phyloP scores from a whole-genome alignment of 75 land plant genomes.

The Pinus tabuliformis region DNA sequence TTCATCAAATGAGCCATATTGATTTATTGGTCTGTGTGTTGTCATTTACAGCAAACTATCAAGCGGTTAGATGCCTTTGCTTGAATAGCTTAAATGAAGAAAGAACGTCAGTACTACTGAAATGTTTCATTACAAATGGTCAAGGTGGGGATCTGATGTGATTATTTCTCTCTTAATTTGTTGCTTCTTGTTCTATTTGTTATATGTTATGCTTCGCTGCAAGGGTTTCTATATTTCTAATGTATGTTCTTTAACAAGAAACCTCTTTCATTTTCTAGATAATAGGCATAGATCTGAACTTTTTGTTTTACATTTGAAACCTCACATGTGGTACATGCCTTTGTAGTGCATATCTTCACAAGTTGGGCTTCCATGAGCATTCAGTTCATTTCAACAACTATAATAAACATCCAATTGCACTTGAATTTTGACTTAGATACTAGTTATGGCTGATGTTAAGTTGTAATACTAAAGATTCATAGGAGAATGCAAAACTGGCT shows the following conservation, averaged over 20 bases:
- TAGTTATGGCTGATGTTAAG: no score
- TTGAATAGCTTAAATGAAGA: conserved; percentile 74
- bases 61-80: conserved; percentile 80
- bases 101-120: conserved; percentile 69
- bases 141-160: conserved; percentile 46
- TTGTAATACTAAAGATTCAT: no score
- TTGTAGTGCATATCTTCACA: background rate
- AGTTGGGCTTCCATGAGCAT: background rate
- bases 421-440: no score
- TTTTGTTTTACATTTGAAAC: background rate
- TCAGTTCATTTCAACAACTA: background rate
- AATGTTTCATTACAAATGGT: conserved; percentile 51
- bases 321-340: background rate
- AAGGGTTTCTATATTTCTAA: background rate
- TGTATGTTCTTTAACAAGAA: background rate
- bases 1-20: background rate
- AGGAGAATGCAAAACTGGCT: no score
- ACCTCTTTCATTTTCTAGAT: background rate
- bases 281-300: background rate
- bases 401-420: background rate
- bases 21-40: background rate
- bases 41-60: conserved; percentile 79
- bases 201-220: background rate
- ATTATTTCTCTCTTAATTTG: conserved; percentile 1
- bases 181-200: background rate